Base-by-base conservation (phyloP, 495 filamentous ascomycete species). In the Xylaria venustula region DNA sequence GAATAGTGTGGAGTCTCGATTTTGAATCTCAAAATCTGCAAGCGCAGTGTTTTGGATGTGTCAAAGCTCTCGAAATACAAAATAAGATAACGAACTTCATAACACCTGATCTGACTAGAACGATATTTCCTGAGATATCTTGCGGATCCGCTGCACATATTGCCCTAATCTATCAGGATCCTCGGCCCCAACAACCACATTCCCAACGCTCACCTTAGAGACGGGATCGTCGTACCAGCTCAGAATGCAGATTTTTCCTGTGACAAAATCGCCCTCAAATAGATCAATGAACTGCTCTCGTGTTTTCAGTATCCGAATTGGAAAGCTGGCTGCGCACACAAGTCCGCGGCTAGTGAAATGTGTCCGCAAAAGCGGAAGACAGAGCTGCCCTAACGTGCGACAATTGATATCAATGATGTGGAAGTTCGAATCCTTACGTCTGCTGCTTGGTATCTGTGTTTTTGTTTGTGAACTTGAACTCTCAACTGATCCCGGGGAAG, bases 401-500 rank as follows among this genome's bases (percentile, higher is more conserved):
- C 68, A 73, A 41, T 76, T 76, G 34, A 76, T 40, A 25, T 75
- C 73, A 20, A 76, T 71, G 15, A 75, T 65, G 14, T 67, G 56
- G 14, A 62, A 59, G 54, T 20, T 52, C 23, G 56, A 48, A 15
- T 15, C 37, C 7, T 14, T 14, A n/a, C n/a, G 3, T 15, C 7
- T n/a, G 37, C 12, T n/a, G 15, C 9, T 15, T 14, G 7, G 37
- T n/a, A 14, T 41, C 15, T 41, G n/a, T n/a, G n/a, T n/a, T n/a
- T n/a, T n/a, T n/a, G n/a, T n/a, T n/a, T n/a, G n/a, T n/a, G n/a
- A n/a, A n/a, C n/a, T n/a, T n/a, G n/a, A n/a, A n/a, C n/a, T n/a
- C n/a, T n/a, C n/a, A n/a, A n/a, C n/a, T n/a, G n/a, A n/a, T n/a
- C n/a, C n/a, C n/a, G n/a, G n/a, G n/a, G n/a, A n/a, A n/a, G n/a